phyloP scores from a whole-genome alignment of 257 asterid genomes.

The Gentiana dahurica region DNA sequence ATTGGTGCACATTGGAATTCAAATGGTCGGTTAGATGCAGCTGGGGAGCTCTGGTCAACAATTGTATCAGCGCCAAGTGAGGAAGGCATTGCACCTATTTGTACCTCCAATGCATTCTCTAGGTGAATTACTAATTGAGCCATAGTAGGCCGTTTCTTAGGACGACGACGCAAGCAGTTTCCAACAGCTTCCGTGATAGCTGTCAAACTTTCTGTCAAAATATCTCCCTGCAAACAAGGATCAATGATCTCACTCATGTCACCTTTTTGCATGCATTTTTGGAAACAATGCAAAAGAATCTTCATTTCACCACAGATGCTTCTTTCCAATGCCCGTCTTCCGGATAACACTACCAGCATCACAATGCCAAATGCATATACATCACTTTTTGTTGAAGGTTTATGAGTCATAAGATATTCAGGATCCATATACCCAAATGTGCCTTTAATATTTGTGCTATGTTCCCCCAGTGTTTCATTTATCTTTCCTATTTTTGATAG shows the following conservation, averaged over 20 bases:
- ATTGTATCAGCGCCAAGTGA: background rate
- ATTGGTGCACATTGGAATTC: background rate
- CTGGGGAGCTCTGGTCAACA: background rate
- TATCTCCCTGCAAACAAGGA: conserved; percentile 3
- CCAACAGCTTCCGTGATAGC: conserved; percentile 1
- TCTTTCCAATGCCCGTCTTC: conserved; percentile 7
- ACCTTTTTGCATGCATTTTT: conserved; percentile 4
- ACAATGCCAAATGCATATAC: conserved; percentile 17
- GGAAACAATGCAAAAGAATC: conserved; percentile 5
- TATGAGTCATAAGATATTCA: conserved; percentile 4
- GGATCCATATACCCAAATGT: conserved; percentile 12
- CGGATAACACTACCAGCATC: conserved; percentile 11
- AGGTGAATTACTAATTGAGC: conserved; percentile 15
- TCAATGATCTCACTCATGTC: background rate
- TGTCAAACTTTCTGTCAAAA: background rate
- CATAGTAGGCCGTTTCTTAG: conserved; percentile 19
- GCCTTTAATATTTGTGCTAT: conserved; percentile 10
- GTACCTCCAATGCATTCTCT: conserved; percentile 14
- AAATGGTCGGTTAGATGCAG: background rate
- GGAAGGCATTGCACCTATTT: background rate
- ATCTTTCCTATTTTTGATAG: conserved; percentile 2
- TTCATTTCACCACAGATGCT: background rate
- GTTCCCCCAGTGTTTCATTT: background rate
- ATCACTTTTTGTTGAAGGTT: conserved; percentile 11
- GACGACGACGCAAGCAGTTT: conserved; percentile 9